A percentile compares a stretch with the other conserved stretches of the same genome.
Evolutionary conservation across 164 flowering plant genomes (phyloP).

Genomic region (Malania oleifera): DNA sequence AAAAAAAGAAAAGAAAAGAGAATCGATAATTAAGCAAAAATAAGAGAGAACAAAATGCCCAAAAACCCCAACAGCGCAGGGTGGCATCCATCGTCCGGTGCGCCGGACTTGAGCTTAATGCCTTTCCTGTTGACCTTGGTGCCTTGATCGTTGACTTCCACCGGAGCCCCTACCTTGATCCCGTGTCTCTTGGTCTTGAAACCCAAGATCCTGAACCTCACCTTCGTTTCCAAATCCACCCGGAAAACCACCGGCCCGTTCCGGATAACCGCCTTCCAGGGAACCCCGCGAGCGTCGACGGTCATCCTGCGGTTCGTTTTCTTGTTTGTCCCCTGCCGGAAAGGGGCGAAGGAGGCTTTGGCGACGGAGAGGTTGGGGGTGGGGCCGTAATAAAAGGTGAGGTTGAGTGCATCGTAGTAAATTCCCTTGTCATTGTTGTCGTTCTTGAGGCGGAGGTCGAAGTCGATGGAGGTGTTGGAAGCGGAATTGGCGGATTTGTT

Average conservation of each 20-base stretch:
- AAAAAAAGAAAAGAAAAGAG: too few species aligned
- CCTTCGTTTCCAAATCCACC: conserved; percentile 55
- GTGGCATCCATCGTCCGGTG: conserved; percentile 5
- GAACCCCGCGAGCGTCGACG: conserved; percentile 12
- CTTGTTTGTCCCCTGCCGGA: conserved; percentile 62
- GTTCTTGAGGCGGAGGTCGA: conserved; percentile 49
- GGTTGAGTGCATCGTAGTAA: conserved; percentile 45
- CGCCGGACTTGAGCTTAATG: conserved; percentile 35
- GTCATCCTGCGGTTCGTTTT: conserved; percentile 21
- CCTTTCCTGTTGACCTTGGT: conserved; percentile 25
- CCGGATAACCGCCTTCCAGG: conserved; percentile 27
- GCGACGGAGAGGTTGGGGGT: conserved; percentile 18
- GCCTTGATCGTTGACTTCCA: conserved; percentile 40
- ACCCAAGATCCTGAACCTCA: conserved; percentile 52
- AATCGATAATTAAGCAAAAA: not conserved
- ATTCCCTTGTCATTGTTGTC: conserved; percentile 70
- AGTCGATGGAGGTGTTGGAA: conserved; percentile 33
- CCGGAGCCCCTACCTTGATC: conserved; percentile 29
- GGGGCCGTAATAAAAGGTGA: conserved; percentile 32
- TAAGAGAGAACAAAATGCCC: not conserved
- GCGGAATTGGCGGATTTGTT: conserved; percentile 30
- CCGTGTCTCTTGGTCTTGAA: conserved; percentile 40
- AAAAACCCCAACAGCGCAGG: conserved; percentile 7
- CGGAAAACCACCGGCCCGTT: not conserved
- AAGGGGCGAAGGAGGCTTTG: conserved; percentile 21